Evolutionary conservation across 2,329 filamentous ascomycete genomes (phyloP).

Genomic region (Escovopsis weberi): DNA sequence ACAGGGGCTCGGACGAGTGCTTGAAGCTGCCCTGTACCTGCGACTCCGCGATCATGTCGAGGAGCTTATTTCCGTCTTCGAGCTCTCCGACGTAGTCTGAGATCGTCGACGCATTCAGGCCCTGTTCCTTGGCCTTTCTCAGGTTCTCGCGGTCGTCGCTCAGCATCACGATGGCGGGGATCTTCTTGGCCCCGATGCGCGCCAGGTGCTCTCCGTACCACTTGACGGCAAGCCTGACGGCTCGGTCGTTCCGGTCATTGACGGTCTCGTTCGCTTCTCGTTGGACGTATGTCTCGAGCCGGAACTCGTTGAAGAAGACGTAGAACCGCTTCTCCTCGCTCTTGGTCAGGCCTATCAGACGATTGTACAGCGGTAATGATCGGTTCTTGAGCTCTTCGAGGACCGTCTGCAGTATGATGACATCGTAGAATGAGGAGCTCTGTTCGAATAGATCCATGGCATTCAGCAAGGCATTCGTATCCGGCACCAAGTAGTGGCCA

Average conservation of each 20-base stretch:
- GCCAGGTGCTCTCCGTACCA: slow-evolving; percentile 83
- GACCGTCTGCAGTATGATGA: slow-evolving; percentile 91
- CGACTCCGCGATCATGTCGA: slow-evolving; percentile 85
- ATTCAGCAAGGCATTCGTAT: slow-evolving; percentile 89
- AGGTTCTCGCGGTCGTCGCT: slow-evolving; percentile 86
- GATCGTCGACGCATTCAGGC: slow-evolving; percentile 53
- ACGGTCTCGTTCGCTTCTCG: slow-evolving; percentile 69
- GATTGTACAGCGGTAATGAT: slow-evolving; percentile 88
- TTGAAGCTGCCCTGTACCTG: slow-evolving; percentile 52
- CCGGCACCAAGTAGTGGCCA: slow-evolving; percentile 88
- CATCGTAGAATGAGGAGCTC: slow-evolving; percentile 81
- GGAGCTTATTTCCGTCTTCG: slow-evolving; percentile 67
- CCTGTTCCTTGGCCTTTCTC: slow-evolving; percentile 63
- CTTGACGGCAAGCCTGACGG: slow-evolving; percentile 68
- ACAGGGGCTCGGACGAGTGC: slow-evolving; percentile 56
- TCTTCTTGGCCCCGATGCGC: slow-evolving; percentile 42
- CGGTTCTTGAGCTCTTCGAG: slow-evolving; percentile 91
- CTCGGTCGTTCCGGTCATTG: slow-evolving; percentile 92
- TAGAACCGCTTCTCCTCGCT: slow-evolving; percentile 97
- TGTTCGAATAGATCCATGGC: slow-evolving; percentile 97
- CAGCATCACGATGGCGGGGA: slow-evolving; percentile 78
- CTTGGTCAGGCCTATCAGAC: slow-evolving; percentile 76
- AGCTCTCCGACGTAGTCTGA: slow-evolving; percentile 70
- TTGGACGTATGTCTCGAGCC: slow-evolving; percentile 74
- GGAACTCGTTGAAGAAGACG: slow-evolving; percentile 98